Percentiles rank a stretch among this genome's conserved stretches.
phyloP scores from a whole-genome alignment of 306 rosid genomes.

The Trichosanthes cucumerina region DNA sequence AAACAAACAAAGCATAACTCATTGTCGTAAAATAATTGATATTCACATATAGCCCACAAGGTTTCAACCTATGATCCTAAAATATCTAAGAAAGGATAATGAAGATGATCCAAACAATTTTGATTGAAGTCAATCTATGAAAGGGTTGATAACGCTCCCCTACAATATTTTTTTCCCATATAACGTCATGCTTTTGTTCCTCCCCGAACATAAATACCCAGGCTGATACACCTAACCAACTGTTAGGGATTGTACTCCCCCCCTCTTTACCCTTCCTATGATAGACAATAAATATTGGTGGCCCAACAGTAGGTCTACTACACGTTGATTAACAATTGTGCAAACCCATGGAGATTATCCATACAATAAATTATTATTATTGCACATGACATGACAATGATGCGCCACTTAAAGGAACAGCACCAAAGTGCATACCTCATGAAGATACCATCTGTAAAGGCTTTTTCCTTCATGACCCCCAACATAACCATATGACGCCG shows the following conservation, averaged over 20 bases:
- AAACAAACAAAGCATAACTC: no score
- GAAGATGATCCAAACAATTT: no score
- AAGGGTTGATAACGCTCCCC: no score
- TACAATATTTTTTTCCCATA: no score
- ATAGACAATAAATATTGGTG: neutral
- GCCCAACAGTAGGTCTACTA: neutral
- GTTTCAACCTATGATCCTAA: neutral
- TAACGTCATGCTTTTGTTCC: no score
- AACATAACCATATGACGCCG: conserved; percentile 94
- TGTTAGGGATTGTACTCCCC: no score
- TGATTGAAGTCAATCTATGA: no score
- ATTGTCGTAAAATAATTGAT: no score
- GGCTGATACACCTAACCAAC: no score
- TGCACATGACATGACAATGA: neutral
- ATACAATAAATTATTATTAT: neutral
- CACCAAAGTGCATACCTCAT: conserved; percentile 47
- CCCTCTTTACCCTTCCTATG: no score
- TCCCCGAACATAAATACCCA: no score
- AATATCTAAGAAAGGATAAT: no score
- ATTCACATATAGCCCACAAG: neutral
- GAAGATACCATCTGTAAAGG: conserved; percentile 79
- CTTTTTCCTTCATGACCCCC: conserved; percentile 99
- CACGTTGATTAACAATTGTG: neutral
- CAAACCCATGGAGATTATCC: neutral
- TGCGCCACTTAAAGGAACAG: neutral